Evolutionary conservation across 129 eudicot genomes (phyloP), one percentile per base, ranked within the genome.

Genomic region (Flaveria robusta): DNA sequence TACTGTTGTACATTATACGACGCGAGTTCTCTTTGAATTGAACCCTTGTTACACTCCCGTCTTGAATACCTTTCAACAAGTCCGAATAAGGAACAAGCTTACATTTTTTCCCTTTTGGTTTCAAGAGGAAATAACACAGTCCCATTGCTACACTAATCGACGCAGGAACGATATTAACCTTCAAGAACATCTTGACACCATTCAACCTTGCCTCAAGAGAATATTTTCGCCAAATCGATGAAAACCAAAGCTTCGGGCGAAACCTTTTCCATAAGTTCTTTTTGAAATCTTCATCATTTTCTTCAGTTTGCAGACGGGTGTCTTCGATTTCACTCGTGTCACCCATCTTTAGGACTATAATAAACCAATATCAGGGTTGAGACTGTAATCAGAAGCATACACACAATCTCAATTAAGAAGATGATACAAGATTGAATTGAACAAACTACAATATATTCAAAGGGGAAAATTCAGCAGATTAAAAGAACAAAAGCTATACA

Each of bases 11-110:
- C 79, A 83, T 27, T 78, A 83, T 74, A 49, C 86, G 45, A n/a
- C 86, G 80, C 22, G 83, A 83, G 46, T 78, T 83, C 34, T 77
- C 86, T 74, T 77, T 78, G 56, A 82, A 82, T 13, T 82, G 82
- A 66, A 82, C 86, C 66, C 82, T 58, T 9, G 82, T 77, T 2
- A 82, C 82, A 66, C 76, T 82, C 72, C 86, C 86, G 9, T 82
- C 70, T 82, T 68, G 79, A 45, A 82, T 70, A 19, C 86, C 86
- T 26, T 65, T 77, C 13, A 82, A 56, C 64, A 82, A 66, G 59
- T 78, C 82, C 2, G 86, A 82, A 82, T 77, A 82, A 0, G 86
- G 86, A 60, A 58, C 82, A 37, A 59, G 22, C 66, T 77, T 67
- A 74, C 69, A 68, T 31, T 74, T 79, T 63, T 68, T 19, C 60